phyloP scores from a whole-genome alignment of 805 yeast species.

The Metschnikowia bowlesiae region DNA sequence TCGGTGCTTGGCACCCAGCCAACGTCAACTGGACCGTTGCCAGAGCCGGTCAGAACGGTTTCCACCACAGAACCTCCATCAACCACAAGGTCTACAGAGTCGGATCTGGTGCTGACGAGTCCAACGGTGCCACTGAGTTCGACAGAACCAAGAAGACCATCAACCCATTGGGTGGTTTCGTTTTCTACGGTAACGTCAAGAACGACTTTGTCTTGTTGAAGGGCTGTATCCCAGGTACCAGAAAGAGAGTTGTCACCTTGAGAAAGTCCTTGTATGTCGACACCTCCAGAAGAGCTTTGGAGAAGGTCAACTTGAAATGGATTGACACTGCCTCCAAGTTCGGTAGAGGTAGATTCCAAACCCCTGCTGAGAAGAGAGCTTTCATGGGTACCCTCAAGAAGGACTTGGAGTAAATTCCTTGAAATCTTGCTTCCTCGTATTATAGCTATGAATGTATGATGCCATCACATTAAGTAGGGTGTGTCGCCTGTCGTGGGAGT shows the following conservation, averaged over 20 bases:
- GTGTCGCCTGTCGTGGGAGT: too few species aligned
- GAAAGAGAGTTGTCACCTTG: conserved; percentile 98
- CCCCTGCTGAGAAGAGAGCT: conserved; percentile 99
- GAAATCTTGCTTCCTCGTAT: background rate
- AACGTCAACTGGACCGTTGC: conserved; percentile 99
- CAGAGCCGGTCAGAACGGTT: conserved; percentile 99
- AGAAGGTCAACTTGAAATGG: conserved; percentile 97
- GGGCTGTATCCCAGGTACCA: conserved; percentile 99
- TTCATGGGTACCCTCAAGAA: conserved; percentile 99
- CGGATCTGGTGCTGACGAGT: conserved; percentile 93
- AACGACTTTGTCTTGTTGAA: conserved; percentile 96
- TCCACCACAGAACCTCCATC: conserved; percentile 99
- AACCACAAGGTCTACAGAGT: conserved; percentile 99
- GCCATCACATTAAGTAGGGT: background rate
- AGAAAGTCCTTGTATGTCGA: conserved; percentile 98
- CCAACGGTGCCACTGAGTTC: conserved; percentile 92
- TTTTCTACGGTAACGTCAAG: conserved; percentile 96
- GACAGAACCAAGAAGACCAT: conserved; percentile 99
- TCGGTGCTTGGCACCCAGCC: conserved; percentile 99
- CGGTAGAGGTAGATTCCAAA: conserved; percentile 99
- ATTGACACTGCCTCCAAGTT: conserved; percentile 99
- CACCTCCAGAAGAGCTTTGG: conserved; percentile 96
- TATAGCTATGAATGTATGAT: conserved; percentile 15
- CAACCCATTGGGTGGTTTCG: conserved; percentile 99
- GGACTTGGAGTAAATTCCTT: conserved; percentile 57